Evolutionary conservation across 2,329 filamentous ascomycete species (phyloP).

Genomic region (Aureobasidium melanogenum): DNA sequence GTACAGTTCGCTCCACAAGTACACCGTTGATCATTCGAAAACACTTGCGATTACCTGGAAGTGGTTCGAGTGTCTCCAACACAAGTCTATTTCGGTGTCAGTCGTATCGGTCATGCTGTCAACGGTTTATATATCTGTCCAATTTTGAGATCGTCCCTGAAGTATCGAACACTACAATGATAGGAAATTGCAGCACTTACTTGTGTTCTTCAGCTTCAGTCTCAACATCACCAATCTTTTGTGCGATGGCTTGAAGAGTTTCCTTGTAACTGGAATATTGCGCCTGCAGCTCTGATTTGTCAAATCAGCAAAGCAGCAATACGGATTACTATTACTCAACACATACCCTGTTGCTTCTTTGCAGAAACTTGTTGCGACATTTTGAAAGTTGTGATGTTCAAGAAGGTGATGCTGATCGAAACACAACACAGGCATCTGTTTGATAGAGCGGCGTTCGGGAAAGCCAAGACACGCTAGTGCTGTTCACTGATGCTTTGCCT

Average conservation of each 20-base stretch:
- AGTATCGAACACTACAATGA: neutral
- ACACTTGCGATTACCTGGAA: slow-evolving; percentile 82
- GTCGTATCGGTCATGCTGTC: neutral
- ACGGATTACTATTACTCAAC: no score
- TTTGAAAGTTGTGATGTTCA: slow-evolving; percentile 24
- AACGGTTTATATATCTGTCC: neutral
- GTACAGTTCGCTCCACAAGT: slow-evolving; percentile 84
- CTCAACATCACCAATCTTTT: slow-evolving; percentile 96
- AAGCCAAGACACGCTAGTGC: slow-evolving; percentile 10
- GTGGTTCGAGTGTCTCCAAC: slow-evolving; percentile 77
- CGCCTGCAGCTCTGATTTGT: slow-evolving; percentile 59
- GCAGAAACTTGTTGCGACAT: slow-evolving; percentile 46
- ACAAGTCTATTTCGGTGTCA: slow-evolving; percentile 58
- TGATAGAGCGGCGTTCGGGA: slow-evolving; percentile 5
- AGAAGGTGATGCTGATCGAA: neutral
- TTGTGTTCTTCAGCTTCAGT: slow-evolving; percentile 97
- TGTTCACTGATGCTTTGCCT: slow-evolving; percentile 4
- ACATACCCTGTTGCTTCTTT: slow-evolving; percentile 65
- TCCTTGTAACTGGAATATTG: slow-evolving; percentile 72
- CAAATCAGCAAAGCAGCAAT: neutral
- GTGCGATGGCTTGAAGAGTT: slow-evolving; percentile 79
- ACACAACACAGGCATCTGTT: neutral
- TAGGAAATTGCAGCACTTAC: slow-evolving; percentile 40
- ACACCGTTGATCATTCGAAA: slow-evolving; percentile 99
- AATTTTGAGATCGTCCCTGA: neutral